Base-by-base conservation (phyloP, 2,329 filamentous ascomycete genomes). In the Claviceps fusiformis region DNA sequence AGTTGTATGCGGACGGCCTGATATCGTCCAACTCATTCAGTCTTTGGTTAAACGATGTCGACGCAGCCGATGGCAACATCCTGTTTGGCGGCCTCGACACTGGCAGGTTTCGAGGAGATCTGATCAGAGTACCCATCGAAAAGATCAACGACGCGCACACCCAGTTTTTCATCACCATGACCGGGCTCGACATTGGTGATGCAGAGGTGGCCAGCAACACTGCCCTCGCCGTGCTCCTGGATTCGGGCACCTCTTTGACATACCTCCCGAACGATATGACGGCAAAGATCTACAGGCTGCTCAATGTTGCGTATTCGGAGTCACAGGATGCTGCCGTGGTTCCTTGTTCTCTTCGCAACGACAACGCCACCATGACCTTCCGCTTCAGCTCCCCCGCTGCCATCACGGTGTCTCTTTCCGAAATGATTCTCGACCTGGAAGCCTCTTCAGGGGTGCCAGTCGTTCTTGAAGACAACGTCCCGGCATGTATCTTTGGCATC, bases 61-160 rank as follows among this genome's bases (percentile, higher is more conserved):
- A 83, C 59, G 73, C 85, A 29, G 79, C 69, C 61, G 80, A 74
- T 0, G 87, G 87, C 54, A 83, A 73, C 57, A 82, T 91, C 54
- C 71, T 91, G 1, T 91, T 91, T 61, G 87, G 87, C 35, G 87
- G 87, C 35, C 78, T 91, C 56, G 85, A 91, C 67, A 79, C 75
- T 2, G 79, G 71, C 27, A 82, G 84, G 59, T 91, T 80, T 65
- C 64, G 70, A 2, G 86, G 85, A 24, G 65, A 74, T 4, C 74
- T 92, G 35, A 67, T 80, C 57, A 87, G 84, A 0, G 67, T 92
- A 1, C 87, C 87, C 2, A 73, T 92, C 54, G 78, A 87, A 62
- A 70, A 71, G 58, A 68, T 74, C 44, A 64, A 70, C 31, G 76
- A 77, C 45, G 63, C 68, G 24, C 85, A 75, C 63, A 71, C 73